Evolutionary conservation across 805 yeast species (phyloP).

Genomic region (Saturnispora kantuleensis): DNA sequence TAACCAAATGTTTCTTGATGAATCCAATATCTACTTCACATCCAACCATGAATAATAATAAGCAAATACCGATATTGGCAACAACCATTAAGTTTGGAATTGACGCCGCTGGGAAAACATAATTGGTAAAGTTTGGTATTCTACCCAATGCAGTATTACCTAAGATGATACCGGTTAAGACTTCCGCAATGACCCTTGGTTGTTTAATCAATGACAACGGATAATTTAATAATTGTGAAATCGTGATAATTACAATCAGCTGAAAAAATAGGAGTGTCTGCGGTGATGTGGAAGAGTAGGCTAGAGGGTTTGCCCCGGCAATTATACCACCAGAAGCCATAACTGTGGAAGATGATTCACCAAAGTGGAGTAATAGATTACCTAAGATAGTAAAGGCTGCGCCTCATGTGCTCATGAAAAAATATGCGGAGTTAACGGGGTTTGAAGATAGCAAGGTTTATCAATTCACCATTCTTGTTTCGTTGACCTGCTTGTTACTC

Average conservation of each 20-base stretch:
- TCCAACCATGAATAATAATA: conserved; percentile 69
- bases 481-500: too few relatives aligned
- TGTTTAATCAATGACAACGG: conserved; percentile 57
- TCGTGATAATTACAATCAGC: conserved; percentile 45
- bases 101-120: conserved; percentile 56
- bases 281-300: conserved; percentile 48
- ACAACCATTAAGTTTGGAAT: conserved; percentile 54
- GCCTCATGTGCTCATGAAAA: too few relatives aligned
- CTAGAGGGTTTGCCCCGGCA: conserved; percentile 63
- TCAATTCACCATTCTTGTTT: too few relatives aligned
- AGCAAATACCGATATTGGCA: conserved; percentile 66
- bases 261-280: conserved; percentile 65
- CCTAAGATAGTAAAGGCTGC: too few relatives aligned
- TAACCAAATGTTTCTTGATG: conserved; percentile 47
- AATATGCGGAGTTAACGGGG: too few relatives aligned
- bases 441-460: too few relatives aligned
- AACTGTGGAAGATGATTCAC: too few relatives aligned
- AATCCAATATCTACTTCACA: conserved; percentile 66
- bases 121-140: conserved; percentile 54
- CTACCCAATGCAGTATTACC: conserved; percentile 73
- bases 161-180: conserved; percentile 61
- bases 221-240: conserved; percentile 51
- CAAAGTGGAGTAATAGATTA: background rate
- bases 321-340: conserved; percentile 39
- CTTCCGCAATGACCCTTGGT: conserved; percentile 78